Evolutionary conservation across 495 filamentous ascomycete species (phyloP).

Genomic region (Bombardia bombarda): DNA sequence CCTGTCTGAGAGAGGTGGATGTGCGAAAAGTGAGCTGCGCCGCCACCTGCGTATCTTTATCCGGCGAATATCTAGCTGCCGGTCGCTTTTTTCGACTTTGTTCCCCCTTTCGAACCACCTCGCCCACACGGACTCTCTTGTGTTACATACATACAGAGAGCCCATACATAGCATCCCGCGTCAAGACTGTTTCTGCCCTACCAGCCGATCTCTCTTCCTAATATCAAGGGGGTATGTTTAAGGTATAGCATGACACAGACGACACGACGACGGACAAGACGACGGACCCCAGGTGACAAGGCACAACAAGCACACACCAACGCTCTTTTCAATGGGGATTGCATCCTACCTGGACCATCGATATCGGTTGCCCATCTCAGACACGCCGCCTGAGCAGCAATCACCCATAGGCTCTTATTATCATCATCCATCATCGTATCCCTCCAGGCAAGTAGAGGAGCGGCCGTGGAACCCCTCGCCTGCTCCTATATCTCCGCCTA

Average conservation of each 20-base stretch:
- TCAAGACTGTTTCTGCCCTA: too few species aligned
- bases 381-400: constrained; percentile 37
- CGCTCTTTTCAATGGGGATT: constrained; percentile 42
- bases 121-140: too few species aligned
- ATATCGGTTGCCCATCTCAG: constrained; percentile 32
- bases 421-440: constrained; percentile 30
- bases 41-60: constrained; percentile 26
- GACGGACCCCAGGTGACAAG: too few species aligned
- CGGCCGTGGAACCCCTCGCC: constrained; percentile 27
- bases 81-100: constrained; percentile 12
- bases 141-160: too few species aligned
- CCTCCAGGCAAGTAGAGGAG: constrained; percentile 31
- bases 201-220: background rate
- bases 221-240: constrained; percentile 7
- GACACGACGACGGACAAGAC: constrained; percentile 8
- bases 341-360: constrained; percentile 35
- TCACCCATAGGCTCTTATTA: too few species aligned
- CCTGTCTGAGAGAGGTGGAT: constrained; percentile 11
- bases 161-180: too few species aligned
- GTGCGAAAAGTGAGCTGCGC: constrained; percentile 21
- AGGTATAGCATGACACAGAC: constrained; percentile 15
- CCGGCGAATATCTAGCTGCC: constrained; percentile 27
- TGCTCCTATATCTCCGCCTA: constrained; percentile 37
- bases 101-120: constrained; percentile 9
- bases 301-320: constrained; percentile 5